phyloP scores from a whole-genome alignment of 202 grass and related monocot species.

The Carex arenaria region DNA sequence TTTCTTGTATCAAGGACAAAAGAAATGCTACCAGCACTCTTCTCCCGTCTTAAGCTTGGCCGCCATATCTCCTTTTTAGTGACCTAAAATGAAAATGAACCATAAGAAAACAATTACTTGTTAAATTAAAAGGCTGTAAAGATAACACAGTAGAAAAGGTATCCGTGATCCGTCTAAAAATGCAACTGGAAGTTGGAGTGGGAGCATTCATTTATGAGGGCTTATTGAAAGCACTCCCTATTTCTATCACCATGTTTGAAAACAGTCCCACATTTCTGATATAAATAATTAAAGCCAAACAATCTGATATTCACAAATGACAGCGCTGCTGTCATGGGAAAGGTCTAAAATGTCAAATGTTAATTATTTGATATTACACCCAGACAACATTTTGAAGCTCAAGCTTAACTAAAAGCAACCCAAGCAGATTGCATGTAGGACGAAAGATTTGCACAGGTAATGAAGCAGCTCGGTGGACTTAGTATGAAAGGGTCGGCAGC shows the following conservation, averaged over 20 bases:
- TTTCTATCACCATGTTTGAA: neutral
- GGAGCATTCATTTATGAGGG: neutral
- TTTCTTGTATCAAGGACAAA: slow-evolving; percentile 60
- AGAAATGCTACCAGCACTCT: slow-evolving; percentile 23
- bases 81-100: slow-evolving; percentile 48
- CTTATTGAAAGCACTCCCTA: neutral
- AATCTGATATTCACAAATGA: neutral
- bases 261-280: neutral
- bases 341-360: neutral
- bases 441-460: neutral
- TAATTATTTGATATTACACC: neutral
- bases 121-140: neutral
- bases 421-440: slow-evolving; percentile 1
- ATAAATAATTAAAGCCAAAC: neutral
- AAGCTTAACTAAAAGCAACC: neutral
- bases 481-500: neutral
- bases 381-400: neutral
- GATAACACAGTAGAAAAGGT: neutral
- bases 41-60: slow-evolving; percentile 30
- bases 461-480: neutral
- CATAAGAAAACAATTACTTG: neutral
- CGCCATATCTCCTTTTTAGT: slow-evolving; percentile 60
- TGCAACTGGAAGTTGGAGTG: neutral
- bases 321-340: neutral
- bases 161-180: neutral